Evolutionary conservation across 169 alveolate genomes (phyloP).

Genomic region (Babesia caballi): DNA sequence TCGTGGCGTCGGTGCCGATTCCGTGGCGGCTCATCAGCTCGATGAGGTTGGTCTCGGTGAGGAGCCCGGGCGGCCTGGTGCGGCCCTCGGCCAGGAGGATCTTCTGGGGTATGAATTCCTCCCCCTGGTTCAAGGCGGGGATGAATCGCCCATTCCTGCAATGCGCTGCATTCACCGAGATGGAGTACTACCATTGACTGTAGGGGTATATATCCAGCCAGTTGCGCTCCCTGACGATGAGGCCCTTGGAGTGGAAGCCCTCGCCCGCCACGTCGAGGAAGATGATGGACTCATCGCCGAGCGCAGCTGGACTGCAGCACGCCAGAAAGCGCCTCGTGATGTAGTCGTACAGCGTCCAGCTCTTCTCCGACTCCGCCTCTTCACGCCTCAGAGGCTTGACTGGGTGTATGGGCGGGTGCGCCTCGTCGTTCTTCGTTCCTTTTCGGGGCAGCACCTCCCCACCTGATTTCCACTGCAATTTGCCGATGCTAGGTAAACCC

Average conservation of each 20-base stretch:
- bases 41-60: slow-evolving; percentile 93
- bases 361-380: slow-evolving; percentile 69
- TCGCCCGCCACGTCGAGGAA: slow-evolving; percentile 73
- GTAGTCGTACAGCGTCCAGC: slow-evolving; percentile 79
- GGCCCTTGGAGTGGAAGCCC: slow-evolving; percentile 45
- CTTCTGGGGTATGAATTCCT: slow-evolving; percentile 67
- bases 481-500: neutral
- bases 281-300: slow-evolving; percentile 78
- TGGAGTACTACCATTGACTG: slow-evolving; percentile 78
- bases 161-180: neutral
- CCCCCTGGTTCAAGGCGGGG: slow-evolving; percentile 82
- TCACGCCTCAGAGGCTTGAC: slow-evolving; percentile 86
- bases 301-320: slow-evolving; percentile 78
- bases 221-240: slow-evolving; percentile 41
- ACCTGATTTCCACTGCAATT: slow-evolving; percentile 12
- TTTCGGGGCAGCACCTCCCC: slow-evolving; percentile 76
- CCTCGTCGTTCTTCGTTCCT: slow-evolving; percentile 94
- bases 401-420: slow-evolving; percentile 99
- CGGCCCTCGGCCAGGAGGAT: slow-evolving; percentile 73
- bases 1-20: slow-evolving; percentile 99
- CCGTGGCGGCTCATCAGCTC: slow-evolving; percentile 94
- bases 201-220: slow-evolving; percentile 66
- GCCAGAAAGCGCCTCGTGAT: slow-evolving; percentile 82
- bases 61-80: slow-evolving; percentile 90
- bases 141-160: slow-evolving; percentile 63